These are phyloP conservation scores for Cubamyces sp. DNA, from an alignment of 768 basidiomycete genomes.

Conservation along the genomic window DNA sequence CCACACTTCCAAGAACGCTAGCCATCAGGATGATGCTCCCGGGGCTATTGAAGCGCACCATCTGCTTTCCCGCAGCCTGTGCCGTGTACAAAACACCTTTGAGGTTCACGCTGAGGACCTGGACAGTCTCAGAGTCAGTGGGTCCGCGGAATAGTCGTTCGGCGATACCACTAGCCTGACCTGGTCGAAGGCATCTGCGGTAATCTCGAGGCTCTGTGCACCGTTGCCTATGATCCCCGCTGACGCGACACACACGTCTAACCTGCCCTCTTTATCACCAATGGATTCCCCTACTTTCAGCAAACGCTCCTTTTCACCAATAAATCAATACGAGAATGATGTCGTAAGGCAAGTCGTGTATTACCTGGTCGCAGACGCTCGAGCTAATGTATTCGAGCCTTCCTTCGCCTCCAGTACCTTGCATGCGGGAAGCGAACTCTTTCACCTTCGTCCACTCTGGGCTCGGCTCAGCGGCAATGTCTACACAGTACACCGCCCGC, in stretches of 20 bases:
- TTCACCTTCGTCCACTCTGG: slow-evolving; percentile 59
- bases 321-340: neutral
- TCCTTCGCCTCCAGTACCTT: slow-evolving; percentile 23
- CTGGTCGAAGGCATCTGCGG: slow-evolving; percentile 61
- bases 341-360: neutral
- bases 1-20: slow-evolving; percentile 38
- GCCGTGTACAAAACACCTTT: slow-evolving; percentile 41
- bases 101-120: slow-evolving; percentile 69
- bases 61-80: slow-evolving; percentile 41
- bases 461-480: slow-evolving; percentile 57
- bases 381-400: slow-evolving; percentile 63
- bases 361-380: slow-evolving; percentile 66
- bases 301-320: slow-evolving; percentile 24
- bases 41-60: slow-evolving; percentile 36
- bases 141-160: neutral
- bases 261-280: slow-evolving; percentile 65
- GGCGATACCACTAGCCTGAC: slow-evolving; percentile 39
- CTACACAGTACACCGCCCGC: slow-evolving; percentile 64
- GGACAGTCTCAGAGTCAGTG: neutral
- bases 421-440: slow-evolving; percentile 41
- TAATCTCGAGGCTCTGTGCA: slow-evolving; percentile 64
- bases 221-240: slow-evolving; percentile 60
- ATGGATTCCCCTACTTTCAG: slow-evolving; percentile 62
- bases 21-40: slow-evolving; percentile 47
- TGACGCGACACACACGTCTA: slow-evolving; percentile 78